Percentiles rank a stretch among this genome's conserved stretches.
Conservation (phyloP, 768 basidiomycete species). For the Dentipellis fragilis region DNA sequence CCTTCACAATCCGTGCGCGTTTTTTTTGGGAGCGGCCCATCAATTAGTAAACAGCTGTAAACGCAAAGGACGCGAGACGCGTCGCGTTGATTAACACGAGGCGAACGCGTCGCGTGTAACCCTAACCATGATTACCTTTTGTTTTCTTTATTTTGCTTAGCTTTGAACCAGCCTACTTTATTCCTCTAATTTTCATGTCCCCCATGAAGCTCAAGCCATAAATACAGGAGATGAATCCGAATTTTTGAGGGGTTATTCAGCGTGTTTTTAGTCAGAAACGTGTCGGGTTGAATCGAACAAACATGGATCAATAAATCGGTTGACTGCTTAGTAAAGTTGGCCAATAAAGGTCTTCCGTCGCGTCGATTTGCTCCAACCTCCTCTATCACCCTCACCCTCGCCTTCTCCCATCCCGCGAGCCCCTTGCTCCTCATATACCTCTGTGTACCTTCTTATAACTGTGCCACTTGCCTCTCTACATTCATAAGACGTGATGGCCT, state of each 20-base stretch:
- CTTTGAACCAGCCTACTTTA: not conserved
- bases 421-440: not conserved
- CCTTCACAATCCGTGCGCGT: too few relatives aligned
- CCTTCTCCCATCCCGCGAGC: conserved; percentile 2
- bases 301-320: not conserved
- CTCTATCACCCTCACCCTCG: conserved; percentile 20
- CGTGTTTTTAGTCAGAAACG: not conserved
- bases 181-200: not conserved
- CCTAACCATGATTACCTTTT: not conserved
- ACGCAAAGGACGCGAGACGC: conserved; percentile 6
- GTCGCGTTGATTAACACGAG: conserved; percentile 3
- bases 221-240: not conserved
- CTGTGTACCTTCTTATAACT: conserved; percentile 5
- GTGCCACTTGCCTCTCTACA: conserved; percentile 1
- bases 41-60: too few relatives aligned
- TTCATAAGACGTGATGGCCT: conserved; percentile 14
- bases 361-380: conserved; percentile 13
- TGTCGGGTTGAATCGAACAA: not conserved
- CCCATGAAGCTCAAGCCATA: not conserved
- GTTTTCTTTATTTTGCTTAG: not conserved
- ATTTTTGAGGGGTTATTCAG: not conserved
- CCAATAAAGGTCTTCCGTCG: conserved; percentile 20
- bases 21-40: too few relatives aligned
- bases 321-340: conserved; percentile 4
- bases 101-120: conserved; percentile 4